Evolutionary conservation across 495 filamentous ascomycete genomes (phyloP).

Genomic region (Parachaetomium inaequale): DNA sequence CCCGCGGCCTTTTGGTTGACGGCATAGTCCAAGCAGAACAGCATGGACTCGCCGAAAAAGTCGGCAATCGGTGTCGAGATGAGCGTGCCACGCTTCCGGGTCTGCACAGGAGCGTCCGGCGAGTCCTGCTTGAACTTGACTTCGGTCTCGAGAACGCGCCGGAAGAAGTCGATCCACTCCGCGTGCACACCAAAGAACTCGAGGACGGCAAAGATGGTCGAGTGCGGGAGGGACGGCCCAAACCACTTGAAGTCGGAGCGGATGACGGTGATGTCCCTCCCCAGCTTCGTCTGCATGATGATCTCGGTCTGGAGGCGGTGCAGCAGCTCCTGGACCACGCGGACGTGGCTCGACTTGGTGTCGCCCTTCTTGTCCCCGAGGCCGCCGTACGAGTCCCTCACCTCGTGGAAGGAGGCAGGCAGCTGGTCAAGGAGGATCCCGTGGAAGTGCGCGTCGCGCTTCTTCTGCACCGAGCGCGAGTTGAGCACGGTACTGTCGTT

Average conservation of each 20-base stretch:
- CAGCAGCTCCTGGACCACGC: conserved; percentile 56
- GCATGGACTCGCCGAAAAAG: conserved; percentile 56
- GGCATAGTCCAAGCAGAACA: conserved; percentile 65
- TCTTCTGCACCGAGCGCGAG: background rate
- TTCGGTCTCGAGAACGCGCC: conserved; percentile 55
- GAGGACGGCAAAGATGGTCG: conserved; percentile 54
- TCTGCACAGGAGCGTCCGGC: conserved; percentile 26
- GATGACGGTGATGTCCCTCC: conserved; percentile 55
- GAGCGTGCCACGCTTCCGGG: conserved; percentile 56
- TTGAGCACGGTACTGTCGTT: background rate
- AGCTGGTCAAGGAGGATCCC: conserved; percentile 46
- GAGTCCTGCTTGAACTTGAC: conserved; percentile 47
- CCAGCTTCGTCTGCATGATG: conserved; percentile 48
- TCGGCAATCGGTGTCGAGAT: conserved; percentile 56
- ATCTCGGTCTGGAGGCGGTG: conserved; percentile 58
- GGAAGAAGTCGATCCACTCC: conserved; percentile 62
- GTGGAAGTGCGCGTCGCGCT: conserved; percentile 21
- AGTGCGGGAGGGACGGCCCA: conserved; percentile 57
- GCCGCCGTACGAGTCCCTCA: conserved; percentile 24
- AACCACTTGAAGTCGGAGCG: conserved; percentile 63
- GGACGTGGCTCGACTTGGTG: conserved; percentile 17
- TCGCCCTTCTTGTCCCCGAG: conserved; percentile 19
- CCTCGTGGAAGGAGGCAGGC: conserved; percentile 41
- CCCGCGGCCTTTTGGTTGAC: conserved; percentile 56
- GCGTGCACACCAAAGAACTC: conserved; percentile 58